These are phyloP conservation scores for Paramarasmius palmivorus DNA, from an alignment of 1,284 basidiomycete genomes.

Conservation along the genomic window DNA sequence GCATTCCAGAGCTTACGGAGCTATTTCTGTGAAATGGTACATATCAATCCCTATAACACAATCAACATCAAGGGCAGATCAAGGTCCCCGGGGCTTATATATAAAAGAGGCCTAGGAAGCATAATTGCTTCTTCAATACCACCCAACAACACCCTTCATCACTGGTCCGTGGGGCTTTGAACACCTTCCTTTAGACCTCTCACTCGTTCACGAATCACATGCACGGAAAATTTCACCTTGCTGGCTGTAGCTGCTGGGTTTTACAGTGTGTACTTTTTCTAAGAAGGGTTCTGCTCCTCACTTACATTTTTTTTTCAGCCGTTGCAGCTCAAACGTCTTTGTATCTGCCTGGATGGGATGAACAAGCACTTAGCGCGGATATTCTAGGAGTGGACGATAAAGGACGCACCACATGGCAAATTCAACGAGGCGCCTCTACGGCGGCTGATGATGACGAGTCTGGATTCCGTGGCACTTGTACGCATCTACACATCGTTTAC, in stretches of 20 bases:
- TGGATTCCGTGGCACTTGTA: conserved; percentile 40
- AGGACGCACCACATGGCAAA: conserved; percentile 42
- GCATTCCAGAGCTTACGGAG: no score
- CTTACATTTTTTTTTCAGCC: conserved; percentile 8
- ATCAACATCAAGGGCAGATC: no score
- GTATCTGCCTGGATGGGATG: conserved; percentile 46
- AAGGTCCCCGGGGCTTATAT: no score
- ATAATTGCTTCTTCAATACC: no score
- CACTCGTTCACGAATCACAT: background rate
- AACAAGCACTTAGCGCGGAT: conserved; percentile 41
- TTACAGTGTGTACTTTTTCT: background rate
- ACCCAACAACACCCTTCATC: background rate
- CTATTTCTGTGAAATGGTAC: no score
- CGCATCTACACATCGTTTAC: conserved; percentile 4
- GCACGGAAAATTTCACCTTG: background rate
- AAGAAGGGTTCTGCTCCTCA: no score
- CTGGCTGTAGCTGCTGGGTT: background rate
- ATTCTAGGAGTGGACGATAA: conserved; percentile 38
- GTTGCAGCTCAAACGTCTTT: conserved; percentile 32
- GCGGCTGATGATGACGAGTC: conserved; percentile 27
- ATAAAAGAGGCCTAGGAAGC: no score
- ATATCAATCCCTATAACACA: no score
- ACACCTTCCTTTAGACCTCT: background rate
- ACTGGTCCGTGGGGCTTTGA: background rate
- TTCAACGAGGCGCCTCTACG: conserved; percentile 37